Conservation (phyloP, 2,329 filamentous ascomycete genomes). For the Huntiella moniliformis region DNA sequence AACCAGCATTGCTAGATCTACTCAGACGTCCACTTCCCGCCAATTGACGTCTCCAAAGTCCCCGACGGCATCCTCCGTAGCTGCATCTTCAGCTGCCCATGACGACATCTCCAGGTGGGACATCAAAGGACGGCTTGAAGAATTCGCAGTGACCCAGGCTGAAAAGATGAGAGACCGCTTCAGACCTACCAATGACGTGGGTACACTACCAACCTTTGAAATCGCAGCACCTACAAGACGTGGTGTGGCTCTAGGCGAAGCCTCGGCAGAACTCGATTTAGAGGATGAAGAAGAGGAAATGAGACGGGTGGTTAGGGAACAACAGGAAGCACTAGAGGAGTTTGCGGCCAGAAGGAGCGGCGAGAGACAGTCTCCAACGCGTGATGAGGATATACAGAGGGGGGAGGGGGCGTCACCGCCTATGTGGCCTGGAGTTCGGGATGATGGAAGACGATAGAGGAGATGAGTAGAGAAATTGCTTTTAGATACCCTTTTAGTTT, state of each 20-base stretch:
- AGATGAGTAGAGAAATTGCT: background rate
- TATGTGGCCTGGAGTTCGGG: constrained; percentile 9
- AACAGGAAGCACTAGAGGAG: too few relatives aligned
- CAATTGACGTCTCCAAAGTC: background rate
- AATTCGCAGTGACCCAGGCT: constrained; percentile 41
- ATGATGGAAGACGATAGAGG: background rate
- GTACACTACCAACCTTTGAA: constrained; percentile 37
- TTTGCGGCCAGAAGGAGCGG: too few relatives aligned
- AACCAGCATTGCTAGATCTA: constrained; percentile 15
- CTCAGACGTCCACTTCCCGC: background rate
- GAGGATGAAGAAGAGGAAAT: background rate
- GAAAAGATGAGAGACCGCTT: constrained; percentile 39
- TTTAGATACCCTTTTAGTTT: constrained; percentile 4
- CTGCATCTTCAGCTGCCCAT: constrained; percentile 6
- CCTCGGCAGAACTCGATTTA: background rate
- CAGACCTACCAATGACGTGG: constrained; percentile 33
- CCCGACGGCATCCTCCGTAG: constrained; percentile 7
- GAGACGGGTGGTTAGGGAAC: too few relatives aligned
- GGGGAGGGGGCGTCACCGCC: background rate
- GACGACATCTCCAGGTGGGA: constrained; percentile 30
- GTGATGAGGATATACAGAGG: too few relatives aligned
- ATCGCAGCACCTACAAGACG: constrained; percentile 43
- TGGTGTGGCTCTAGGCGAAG: constrained; percentile 36
- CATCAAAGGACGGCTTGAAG: constrained; percentile 35
- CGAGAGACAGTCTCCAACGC: too few relatives aligned